Evolutionary conservation across 306 rosid genomes (phyloP).

Genomic region (Carpinus viminea): DNA sequence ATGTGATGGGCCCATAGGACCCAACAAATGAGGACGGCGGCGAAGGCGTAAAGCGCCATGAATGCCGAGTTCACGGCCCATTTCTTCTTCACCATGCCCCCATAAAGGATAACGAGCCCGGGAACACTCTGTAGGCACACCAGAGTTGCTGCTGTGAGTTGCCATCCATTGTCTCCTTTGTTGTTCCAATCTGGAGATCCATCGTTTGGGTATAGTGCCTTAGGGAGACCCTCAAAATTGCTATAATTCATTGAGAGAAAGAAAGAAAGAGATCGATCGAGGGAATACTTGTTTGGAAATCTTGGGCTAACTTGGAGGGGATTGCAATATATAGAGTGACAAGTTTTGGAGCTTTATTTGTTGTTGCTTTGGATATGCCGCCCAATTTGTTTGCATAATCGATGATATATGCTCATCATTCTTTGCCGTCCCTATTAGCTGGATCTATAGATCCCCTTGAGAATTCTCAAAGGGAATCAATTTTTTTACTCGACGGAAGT

Average conservation of each 20-base stretch:
- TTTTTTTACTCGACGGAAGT: not conserved
- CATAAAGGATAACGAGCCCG: constrained; percentile 61
- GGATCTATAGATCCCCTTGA: constrained; percentile 24
- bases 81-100: constrained; percentile 70
- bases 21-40: constrained; percentile 66
- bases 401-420: constrained; percentile 5
- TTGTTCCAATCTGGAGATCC: constrained; percentile 51
- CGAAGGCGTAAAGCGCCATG: constrained; percentile 67
- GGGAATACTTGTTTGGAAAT: constrained; percentile 1
- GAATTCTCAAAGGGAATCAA: not conserved
- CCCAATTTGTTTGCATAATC: constrained; percentile 19
- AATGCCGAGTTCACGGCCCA: constrained; percentile 76
- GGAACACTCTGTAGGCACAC: constrained; percentile 70
- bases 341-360: constrained; percentile 25
- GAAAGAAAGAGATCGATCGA: not conserved
- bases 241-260: constrained; percentile 25
- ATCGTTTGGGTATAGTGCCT: constrained; percentile 18
- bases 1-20: constrained; percentile 68
- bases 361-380: constrained; percentile 38
- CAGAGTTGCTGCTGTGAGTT: constrained; percentile 58
- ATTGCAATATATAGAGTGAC: constrained; percentile 29
- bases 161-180: constrained; percentile 81
- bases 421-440: constrained; percentile 22
- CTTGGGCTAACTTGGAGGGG: constrained; percentile 27
- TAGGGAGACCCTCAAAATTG: not conserved